A percentile compares a stretch with the other conserved stretches of the same genome.
phyloP scores from a whole-genome alignment of 2,329 filamentous ascomycete species.

The Scortechinia acanthostroma region DNA sequence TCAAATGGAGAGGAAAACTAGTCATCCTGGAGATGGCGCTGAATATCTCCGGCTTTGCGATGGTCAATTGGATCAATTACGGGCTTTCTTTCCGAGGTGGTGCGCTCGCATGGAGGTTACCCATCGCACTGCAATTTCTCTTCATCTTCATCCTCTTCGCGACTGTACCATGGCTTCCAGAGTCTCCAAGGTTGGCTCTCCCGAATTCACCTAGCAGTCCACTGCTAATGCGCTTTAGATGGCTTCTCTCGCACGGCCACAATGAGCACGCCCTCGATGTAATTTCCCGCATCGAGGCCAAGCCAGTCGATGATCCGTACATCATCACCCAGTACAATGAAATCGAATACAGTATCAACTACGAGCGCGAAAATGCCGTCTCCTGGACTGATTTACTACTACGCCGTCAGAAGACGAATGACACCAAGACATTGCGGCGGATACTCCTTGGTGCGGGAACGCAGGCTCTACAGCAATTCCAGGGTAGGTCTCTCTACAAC shows the following conservation, averaged over 20 bases:
- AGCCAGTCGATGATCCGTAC: constrained; percentile 11
- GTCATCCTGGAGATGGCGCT: constrained; percentile 19
- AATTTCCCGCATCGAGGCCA: constrained; percentile 17
- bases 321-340: constrained; percentile 14
- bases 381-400: constrained; percentile 38
- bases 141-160: constrained; percentile 2
- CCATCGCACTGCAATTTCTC: constrained; percentile 3
- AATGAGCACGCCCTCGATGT: constrained; percentile 29
- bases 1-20: constrained; percentile 18
- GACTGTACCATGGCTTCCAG: background rate
- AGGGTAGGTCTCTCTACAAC: constrained; percentile 4
- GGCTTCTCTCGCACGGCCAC: constrained; percentile 15
- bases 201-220: constrained; percentile 10
- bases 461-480: constrained; percentile 35
- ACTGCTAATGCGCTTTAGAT: too few relatives aligned
- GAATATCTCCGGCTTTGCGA: constrained; percentile 19
- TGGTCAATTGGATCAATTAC: constrained; percentile 29
- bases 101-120: constrained; percentile 7
- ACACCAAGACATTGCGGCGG: constrained; percentile 38
- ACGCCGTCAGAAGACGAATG: constrained; percentile 35
- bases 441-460: constrained; percentile 43
- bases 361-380: constrained; percentile 31
- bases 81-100: constrained; percentile 20
- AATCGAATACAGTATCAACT: constrained; percentile 18
- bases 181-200: constrained; percentile 5